A percentile compares a stretch with the other conserved stretches of the same genome.
Evolutionary conservation across 345 rosid species (phyloP).

Genomic region (Populus pruinosa): DNA sequence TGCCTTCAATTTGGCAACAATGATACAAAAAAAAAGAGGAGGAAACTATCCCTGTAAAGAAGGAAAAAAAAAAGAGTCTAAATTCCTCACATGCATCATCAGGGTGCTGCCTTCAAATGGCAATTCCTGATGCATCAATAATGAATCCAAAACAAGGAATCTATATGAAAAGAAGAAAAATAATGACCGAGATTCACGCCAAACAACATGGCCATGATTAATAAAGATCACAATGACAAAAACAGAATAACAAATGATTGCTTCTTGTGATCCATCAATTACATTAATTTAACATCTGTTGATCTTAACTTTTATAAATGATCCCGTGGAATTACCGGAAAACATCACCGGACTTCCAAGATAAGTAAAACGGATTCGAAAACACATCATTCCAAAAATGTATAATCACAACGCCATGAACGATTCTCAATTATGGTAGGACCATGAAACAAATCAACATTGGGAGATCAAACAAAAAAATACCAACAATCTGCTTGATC

Average conservation of each 20-base stretch:
- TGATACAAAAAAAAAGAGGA: constrained; percentile 7
- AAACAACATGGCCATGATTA: not conserved
- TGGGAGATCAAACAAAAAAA: not conserved
- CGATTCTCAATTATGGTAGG: not conserved
- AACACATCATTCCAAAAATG: not conserved
- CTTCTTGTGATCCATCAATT: not conserved
- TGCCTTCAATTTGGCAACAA: constrained; percentile 4
- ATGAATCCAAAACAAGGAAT: not conserved
- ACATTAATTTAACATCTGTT: not conserved
- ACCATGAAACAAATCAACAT: not conserved
- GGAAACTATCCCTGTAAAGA: not conserved
- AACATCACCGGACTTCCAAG: constrained; percentile 8
- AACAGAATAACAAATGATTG: constrained; percentile 1
- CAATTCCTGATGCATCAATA: not conserved
- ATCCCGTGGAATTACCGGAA: constrained; percentile 1
- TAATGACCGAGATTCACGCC: not conserved
- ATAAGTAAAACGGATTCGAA: not conserved
- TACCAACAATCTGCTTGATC: constrained; percentile 1
- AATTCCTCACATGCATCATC: not conserved
- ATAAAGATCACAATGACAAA: not conserved
- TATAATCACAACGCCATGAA: not conserved
- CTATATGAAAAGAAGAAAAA: constrained; percentile 1
- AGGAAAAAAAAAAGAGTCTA: not conserved
- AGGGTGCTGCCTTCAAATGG: not conserved
- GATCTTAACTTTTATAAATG: not conserved